phyloP scores from a whole-genome alignment of 2,329 filamentous ascomycete genomes.

The Epichloe elymi region DNA sequence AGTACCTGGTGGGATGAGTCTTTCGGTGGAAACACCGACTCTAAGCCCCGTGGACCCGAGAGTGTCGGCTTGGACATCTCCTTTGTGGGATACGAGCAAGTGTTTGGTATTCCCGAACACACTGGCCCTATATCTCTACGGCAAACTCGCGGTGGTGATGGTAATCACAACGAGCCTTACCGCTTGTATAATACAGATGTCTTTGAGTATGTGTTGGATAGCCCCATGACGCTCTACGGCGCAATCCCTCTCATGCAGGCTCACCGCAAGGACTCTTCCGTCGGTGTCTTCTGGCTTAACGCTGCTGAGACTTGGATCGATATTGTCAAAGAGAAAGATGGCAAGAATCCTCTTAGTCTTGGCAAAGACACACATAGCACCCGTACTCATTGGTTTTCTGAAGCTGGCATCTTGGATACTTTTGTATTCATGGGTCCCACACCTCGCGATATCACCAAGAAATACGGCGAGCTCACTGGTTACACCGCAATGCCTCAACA shows the following conservation, averaged over 20 bases:
- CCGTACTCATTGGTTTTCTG: slow-evolving; percentile 93
- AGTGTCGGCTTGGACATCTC: slow-evolving; percentile 83
- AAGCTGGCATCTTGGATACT: slow-evolving; percentile 76
- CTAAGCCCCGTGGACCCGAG: slow-evolving; percentile 89
- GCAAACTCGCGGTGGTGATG: slow-evolving; percentile 78
- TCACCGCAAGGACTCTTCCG: slow-evolving; percentile 82
- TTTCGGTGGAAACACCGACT: slow-evolving; percentile 90
- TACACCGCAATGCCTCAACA: slow-evolving; percentile 84
- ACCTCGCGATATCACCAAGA: slow-evolving; percentile 66
- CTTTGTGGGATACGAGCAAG: slow-evolving; percentile 82
- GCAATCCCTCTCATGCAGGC: slow-evolving; percentile 96
- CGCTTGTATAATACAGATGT: slow-evolving; percentile 93
- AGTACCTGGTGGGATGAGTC: slow-evolving; percentile 96
- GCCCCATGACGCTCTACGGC: slow-evolving; percentile 97
- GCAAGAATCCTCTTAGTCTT: slow-evolving; percentile 64
- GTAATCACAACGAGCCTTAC: slow-evolving; percentile 80
- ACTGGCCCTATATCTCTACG: slow-evolving; percentile 77
- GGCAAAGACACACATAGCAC: slow-evolving; percentile 60
- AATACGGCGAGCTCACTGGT: slow-evolving; percentile 82
- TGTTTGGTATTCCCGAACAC: slow-evolving; percentile 91
- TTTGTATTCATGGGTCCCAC: slow-evolving; percentile 91
- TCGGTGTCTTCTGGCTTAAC: slow-evolving; percentile 96
- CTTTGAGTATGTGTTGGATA: slow-evolving; percentile 94
- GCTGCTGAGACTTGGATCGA: slow-evolving; percentile 96
- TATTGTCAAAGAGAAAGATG: slow-evolving; percentile 65